These are phyloP conservation scores for Perkinsela sp. DNA, from an alignment of 208 protist genomes.

Conservation along the genomic window DNA sequence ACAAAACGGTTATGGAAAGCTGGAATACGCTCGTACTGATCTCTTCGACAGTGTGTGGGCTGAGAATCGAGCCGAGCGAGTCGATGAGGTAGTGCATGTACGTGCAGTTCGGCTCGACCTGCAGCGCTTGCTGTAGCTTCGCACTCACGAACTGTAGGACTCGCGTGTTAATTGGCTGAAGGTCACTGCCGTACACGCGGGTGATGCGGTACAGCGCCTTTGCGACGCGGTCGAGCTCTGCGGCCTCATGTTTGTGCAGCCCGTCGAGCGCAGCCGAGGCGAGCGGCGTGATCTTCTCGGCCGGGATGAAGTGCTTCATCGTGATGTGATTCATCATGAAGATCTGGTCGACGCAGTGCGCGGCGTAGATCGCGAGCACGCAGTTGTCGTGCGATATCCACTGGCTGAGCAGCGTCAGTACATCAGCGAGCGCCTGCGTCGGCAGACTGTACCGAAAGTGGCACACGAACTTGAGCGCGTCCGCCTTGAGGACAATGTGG, in stretches of 20 bases:
- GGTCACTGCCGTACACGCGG: background rate
- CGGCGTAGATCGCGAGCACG: background rate
- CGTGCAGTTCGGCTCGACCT: background rate
- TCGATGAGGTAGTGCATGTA: background rate
- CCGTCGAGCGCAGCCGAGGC: background rate
- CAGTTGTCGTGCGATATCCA: background rate
- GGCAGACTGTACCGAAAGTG: slow-evolving; percentile 14
- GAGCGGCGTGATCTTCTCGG: background rate
- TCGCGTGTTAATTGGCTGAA: background rate
- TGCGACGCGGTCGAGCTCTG: background rate
- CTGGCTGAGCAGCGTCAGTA: background rate
- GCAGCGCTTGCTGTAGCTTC: background rate
- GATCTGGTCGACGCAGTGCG: background rate
- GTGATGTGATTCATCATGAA: background rate
- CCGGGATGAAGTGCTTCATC: background rate
- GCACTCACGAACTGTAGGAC: background rate
- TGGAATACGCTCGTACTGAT: background rate
- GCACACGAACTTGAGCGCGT: slow-evolving; percentile 35
- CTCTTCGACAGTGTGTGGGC: background rate
- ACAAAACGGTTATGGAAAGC: background rate
- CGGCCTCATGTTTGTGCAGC: background rate
- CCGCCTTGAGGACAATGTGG: slow-evolving; percentile 22
- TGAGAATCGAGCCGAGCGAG: background rate
- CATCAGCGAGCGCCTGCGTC: background rate
- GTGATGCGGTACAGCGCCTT: background rate